Evolutionary conservation across 2,329 filamentous ascomycete genomes (phyloP).

Genomic region (Exutisphaerella laricina): DNA sequence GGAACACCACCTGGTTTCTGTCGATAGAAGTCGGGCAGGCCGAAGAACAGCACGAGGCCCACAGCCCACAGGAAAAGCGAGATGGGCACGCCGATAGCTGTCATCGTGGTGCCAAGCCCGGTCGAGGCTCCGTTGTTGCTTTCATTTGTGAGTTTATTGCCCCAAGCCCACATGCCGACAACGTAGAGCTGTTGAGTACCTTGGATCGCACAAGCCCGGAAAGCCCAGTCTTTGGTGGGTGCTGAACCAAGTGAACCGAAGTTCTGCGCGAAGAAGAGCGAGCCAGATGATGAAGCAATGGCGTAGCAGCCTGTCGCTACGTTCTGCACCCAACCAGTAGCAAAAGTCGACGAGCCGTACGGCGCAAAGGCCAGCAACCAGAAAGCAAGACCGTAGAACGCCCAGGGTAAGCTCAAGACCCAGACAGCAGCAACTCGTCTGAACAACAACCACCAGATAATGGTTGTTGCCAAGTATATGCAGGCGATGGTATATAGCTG

Average conservation of each 20-base stretch:
- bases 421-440: constrained; percentile 53
- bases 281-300: constrained; percentile 57
- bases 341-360: constrained; percentile 39
- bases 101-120: constrained; percentile 27
- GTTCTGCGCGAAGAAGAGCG: constrained; percentile 62
- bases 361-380: constrained; percentile 58
- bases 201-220: constrained; percentile 60
- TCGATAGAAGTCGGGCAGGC: constrained; percentile 63
- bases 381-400: constrained; percentile 59
- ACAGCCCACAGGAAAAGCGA: constrained; percentile 53
- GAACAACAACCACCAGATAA: constrained; percentile 60
- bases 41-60: constrained; percentile 52
- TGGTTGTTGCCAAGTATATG: constrained; percentile 54
- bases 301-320: constrained; percentile 58
- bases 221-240: constrained; percentile 61
- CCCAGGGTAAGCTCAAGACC: constrained; percentile 55
- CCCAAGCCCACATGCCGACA: constrained; percentile 63
- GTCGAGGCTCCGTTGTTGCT: constrained; percentile 39
- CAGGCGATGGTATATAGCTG: constrained; percentile 57
- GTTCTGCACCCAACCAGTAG: constrained; percentile 53
- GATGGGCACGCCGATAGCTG: constrained; percentile 54
- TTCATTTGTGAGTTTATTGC: constrained; percentile 47
- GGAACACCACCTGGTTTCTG: constrained; percentile 59
- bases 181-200: constrained; percentile 63
- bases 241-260: constrained; percentile 50